These are phyloP conservation scores for Glonium stellatum DNA, from an alignment of 495 filamentous ascomycete species.

Conservation along the genomic window DNA sequence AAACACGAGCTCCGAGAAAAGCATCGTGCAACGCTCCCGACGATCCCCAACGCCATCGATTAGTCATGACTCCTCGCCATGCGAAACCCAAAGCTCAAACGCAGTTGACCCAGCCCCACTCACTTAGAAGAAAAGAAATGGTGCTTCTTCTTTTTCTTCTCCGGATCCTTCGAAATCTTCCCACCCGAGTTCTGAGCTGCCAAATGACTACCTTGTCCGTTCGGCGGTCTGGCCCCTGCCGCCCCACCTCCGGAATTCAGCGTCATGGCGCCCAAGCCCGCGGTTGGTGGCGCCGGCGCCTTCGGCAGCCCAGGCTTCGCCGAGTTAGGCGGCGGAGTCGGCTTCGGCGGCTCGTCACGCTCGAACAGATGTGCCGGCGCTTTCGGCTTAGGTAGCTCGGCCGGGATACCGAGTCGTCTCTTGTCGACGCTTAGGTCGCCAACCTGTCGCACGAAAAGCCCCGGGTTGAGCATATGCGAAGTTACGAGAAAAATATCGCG, in stretches of 20 bases:
- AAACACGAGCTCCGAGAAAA: not conserved
- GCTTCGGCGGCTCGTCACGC: constrained; percentile 44
- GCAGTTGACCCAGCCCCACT: not conserved
- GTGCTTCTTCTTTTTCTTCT: constrained; percentile 64
- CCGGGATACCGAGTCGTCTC: constrained; percentile 68
- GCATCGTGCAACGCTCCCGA: not conserved
- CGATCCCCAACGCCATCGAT: not conserved
- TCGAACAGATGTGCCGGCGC: constrained; percentile 86
- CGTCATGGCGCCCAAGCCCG: constrained; percentile 53
- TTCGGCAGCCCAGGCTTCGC: constrained; percentile 36
- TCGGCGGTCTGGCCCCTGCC: constrained; percentile 7
- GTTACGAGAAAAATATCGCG: constrained; percentile 88
- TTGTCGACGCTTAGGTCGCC: constrained; percentile 69
- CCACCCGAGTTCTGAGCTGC: constrained; percentile 38
- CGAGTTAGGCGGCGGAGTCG: constrained; percentile 41
- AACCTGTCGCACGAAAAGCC: constrained; percentile 73
- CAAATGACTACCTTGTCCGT: constrained; percentile 27
- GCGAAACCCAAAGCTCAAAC: not conserved
- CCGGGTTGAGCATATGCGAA: constrained; percentile 80
- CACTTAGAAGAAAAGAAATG: constrained; percentile 66
- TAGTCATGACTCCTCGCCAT: not conserved
- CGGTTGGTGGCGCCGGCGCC: constrained; percentile 47
- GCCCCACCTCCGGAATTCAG: constrained; percentile 37
- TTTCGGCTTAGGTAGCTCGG: constrained; percentile 68
- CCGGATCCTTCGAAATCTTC: constrained; percentile 48